Conservation (phyloP, 345 rosid genomes). For the Bruguiera gymnorhiza region DNA sequence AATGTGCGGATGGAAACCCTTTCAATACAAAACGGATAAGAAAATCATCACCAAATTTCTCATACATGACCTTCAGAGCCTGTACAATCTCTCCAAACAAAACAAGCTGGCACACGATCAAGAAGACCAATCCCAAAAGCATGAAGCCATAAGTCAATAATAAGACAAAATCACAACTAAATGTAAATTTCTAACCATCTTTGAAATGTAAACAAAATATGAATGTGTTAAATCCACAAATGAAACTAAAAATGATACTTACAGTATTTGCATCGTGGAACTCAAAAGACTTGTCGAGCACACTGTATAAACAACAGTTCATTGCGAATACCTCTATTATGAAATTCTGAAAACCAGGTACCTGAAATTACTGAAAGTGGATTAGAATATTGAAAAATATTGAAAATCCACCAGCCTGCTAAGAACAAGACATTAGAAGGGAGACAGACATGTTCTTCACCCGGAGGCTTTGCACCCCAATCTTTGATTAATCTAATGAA, state of each 20-base stretch:
- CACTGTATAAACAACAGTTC: constrained; percentile 82
- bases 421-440: constrained; percentile 1
- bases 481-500: constrained; percentile 83
- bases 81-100: constrained; percentile 82
- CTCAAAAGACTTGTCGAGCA: constrained; percentile 85
- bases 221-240: neutral
- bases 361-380: constrained; percentile 40
- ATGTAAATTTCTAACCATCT: neutral
- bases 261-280: constrained; percentile 88
- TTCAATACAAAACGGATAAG: constrained; percentile 57
- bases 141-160: neutral
- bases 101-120: constrained; percentile 48
- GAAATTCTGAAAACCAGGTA: constrained; percentile 77
- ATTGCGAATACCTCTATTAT: constrained; percentile 68
- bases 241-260: constrained; percentile 25
- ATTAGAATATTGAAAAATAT: constrained; percentile 5
- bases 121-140: constrained; percentile 2
- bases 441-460: constrained; percentile 60
- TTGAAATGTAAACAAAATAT: neutral
- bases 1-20: constrained; percentile 49
- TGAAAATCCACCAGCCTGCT: neutral
- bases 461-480: constrained; percentile 62
- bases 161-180: no score
- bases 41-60: constrained; percentile 78
- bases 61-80: constrained; percentile 94